A percentile compares a stretch with the other conserved stretches of the same genome.
Conservation (phyloP, 2,329 filamentous ascomycete genomes). For the Stemphylium beticola region DNA sequence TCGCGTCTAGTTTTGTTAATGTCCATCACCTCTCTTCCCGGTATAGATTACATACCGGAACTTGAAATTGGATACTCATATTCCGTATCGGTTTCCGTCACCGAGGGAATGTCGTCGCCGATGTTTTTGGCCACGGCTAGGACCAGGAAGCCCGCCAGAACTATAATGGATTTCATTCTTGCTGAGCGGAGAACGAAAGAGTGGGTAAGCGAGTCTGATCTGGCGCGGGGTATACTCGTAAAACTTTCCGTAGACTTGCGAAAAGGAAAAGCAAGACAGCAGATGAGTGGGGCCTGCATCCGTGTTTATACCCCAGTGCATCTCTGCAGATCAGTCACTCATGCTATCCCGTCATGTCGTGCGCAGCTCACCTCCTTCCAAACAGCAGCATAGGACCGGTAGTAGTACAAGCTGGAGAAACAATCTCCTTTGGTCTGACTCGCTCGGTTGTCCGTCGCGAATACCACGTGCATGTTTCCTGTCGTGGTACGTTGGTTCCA, state of each 20-base stretch:
- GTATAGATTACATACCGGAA: not conserved
- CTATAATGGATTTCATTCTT: too few relatives aligned
- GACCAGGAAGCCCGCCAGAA: too few relatives aligned
- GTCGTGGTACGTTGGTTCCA: conserved; percentile 1
- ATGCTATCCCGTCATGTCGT: not conserved
- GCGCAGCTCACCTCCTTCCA: not conserved
- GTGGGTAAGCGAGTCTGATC: too few relatives aligned
- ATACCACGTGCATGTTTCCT: conserved; percentile 5
- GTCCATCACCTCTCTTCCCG: not conserved
- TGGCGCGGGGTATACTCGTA: too few relatives aligned
- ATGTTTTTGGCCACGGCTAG: too few relatives aligned
- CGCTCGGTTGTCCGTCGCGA: not conserved
- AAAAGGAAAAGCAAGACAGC: not conserved
- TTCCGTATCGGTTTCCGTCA: too few relatives aligned
- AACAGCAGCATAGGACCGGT: not conserved
- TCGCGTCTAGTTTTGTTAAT: not conserved
- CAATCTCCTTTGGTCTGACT: not conserved
- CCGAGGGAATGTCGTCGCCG: too few relatives aligned
- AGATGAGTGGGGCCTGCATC: not conserved
- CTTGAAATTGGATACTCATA: too few relatives aligned
- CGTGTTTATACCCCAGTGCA: not conserved
- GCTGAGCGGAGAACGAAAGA: too few relatives aligned
- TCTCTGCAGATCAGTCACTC: not conserved
- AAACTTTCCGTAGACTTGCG: too few relatives aligned
- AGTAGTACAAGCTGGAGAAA: not conserved